phyloP scores from a whole-genome alignment of 2,329 filamentous ascomycete species.

The Diaporthe vaccinii region DNA sequence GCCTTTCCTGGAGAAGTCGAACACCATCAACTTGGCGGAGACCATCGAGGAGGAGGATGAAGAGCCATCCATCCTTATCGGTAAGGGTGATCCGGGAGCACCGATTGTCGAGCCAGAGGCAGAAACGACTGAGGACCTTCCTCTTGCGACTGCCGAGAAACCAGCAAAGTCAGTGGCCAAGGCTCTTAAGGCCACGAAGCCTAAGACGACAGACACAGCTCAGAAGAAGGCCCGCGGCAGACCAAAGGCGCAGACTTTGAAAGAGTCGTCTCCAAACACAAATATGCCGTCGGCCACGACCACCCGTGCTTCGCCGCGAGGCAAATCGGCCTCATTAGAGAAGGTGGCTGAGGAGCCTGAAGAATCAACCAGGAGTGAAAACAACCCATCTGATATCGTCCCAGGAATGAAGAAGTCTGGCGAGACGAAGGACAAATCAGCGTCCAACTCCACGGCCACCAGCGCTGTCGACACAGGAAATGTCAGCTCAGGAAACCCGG shows the following conservation, averaged over 20 bases:
- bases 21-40: conserved; percentile 62
- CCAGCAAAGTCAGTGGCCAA: conserved; percentile 37
- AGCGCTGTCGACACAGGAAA: conserved; percentile 25
- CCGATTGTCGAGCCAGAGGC: conserved; percentile 39
- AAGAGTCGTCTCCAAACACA: conserved; percentile 61
- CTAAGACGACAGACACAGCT: conserved; percentile 44
- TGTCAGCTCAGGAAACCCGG: conserved; percentile 45
- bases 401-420: conserved; percentile 50
- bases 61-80: conserved; percentile 45
- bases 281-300: conserved; percentile 54
- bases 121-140: conserved; percentile 30
- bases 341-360: conserved; percentile 56
- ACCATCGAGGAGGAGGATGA: conserved; percentile 53
- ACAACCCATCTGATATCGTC: conserved; percentile 48
- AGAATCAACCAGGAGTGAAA: conserved; percentile 49
- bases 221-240: conserved; percentile 60
- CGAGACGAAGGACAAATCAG: conserved; percentile 45
- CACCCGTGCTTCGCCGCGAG: conserved; percentile 46
- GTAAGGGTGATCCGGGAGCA: conserved; percentile 36
- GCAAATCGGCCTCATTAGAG: conserved; percentile 49
- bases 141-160: conserved; percentile 22
- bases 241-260: conserved; percentile 58
- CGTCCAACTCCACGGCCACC: conserved; percentile 29
- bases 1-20: conserved; percentile 82
- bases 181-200: conserved; percentile 40